phyloP scores from a whole-genome alignment of 495 filamentous ascomycete genomes.

The Neurospora discreta region DNA sequence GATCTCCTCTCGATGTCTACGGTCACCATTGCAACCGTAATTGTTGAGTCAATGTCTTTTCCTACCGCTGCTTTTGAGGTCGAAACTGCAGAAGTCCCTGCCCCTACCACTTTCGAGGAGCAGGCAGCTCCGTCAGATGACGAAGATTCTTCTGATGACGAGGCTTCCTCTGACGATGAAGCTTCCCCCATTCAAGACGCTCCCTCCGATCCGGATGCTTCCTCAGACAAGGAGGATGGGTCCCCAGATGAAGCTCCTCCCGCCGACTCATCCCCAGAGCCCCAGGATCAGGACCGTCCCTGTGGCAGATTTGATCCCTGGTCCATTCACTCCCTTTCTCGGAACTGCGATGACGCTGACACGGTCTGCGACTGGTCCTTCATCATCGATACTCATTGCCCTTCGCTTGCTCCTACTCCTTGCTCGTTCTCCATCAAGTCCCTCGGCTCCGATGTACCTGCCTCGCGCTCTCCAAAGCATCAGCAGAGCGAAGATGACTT shows the following conservation, averaged over 20 bases:
- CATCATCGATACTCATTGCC: neutral
- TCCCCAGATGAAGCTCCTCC: neutral
- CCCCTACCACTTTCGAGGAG: neutral
- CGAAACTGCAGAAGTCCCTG: neutral
- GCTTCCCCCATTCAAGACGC: too few relatives aligned
- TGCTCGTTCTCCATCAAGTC: neutral
- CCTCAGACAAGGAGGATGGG: neutral
- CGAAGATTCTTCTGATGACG: neutral
- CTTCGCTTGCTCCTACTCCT: neutral
- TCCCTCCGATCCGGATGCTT: too few relatives aligned
- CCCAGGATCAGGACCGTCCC: neutral
- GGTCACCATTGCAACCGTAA: neutral
- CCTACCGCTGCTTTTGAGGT: neutral
- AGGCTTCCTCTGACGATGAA: neutral
- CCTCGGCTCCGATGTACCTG: neutral
- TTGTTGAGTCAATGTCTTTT: neutral
- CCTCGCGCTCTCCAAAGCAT: neutral
- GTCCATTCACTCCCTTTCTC: neutral
- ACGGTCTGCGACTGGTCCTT: neutral
- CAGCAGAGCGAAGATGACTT: neutral
- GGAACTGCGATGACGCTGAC: neutral
- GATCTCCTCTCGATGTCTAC: neutral
- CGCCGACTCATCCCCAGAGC: neutral
- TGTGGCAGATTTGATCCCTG: neutral
- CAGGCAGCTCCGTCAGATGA: neutral